Conservation (phyloP, 805 yeast genomes). For the Nakazawaea siamensis region DNA sequence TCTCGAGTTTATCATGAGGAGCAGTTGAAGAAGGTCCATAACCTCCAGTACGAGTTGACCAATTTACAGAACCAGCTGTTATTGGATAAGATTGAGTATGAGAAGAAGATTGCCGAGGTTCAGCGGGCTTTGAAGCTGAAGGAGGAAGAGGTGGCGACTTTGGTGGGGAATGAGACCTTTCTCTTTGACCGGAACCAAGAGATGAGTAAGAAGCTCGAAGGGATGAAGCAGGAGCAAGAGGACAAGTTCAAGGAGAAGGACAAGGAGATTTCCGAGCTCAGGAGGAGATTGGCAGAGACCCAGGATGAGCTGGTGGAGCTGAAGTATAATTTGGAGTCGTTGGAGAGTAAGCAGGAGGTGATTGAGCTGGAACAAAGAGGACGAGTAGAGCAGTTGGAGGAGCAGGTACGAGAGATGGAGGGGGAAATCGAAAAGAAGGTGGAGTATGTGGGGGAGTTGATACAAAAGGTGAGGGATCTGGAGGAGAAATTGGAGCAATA, state of each 20-base stretch:
- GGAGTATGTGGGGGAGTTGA: background rate
- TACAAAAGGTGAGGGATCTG: conserved; percentile 1
- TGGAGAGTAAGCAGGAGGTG: background rate
- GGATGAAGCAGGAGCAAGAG: background rate
- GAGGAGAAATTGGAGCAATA: background rate
- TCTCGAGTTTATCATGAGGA: background rate
- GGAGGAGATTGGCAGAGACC: background rate
- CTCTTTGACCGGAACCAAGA: conserved; percentile 8
- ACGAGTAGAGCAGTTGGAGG: background rate
- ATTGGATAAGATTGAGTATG: conserved; percentile 5
- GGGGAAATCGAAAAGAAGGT: conserved; percentile 1
- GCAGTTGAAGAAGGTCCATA: conserved; percentile 3
- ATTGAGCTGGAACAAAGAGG: background rate
- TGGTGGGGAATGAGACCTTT: conserved; percentile 5
- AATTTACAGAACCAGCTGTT: conserved; percentile 1
- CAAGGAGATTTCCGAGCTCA: conserved; percentile 1
- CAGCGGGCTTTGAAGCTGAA: conserved; percentile 1
- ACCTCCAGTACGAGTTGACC: conserved; percentile 7
- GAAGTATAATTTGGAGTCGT: background rate
- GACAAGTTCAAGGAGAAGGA: background rate
- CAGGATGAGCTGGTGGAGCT: conserved; percentile 1
- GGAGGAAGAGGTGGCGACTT: conserved; percentile 4
- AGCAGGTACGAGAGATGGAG: background rate
- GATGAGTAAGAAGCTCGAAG: background rate
- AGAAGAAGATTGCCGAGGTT: background rate